A percentile compares a stretch with the other conserved stretches of the same genome.
phyloP scores from a whole-genome alignment of 805 yeast genomes.

The Tetrapisispora fleetii region DNA sequence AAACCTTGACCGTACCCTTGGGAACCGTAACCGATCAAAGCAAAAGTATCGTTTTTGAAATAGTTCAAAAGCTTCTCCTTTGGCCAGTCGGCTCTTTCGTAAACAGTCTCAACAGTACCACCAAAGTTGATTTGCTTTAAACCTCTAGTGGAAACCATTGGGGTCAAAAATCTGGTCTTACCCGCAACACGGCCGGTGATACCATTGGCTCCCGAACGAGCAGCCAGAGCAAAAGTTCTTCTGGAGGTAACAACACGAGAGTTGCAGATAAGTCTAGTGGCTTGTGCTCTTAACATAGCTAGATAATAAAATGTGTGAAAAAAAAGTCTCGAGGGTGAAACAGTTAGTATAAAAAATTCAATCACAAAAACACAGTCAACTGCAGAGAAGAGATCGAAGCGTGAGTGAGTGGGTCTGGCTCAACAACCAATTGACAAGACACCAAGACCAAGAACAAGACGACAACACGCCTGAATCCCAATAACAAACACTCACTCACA shows the following conservation, averaged over 20 bases:
- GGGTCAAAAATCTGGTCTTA: slow-evolving; percentile 35
- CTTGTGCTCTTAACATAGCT: slow-evolving; percentile 35
- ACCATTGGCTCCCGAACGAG: slow-evolving; percentile 27
- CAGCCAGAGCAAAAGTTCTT: slow-evolving; percentile 53
- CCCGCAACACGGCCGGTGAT: slow-evolving; percentile 52
- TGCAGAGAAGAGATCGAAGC: too few species aligned
- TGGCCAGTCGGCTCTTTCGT: slow-evolving; percentile 99
- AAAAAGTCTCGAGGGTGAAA: neutral
- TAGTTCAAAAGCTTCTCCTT: slow-evolving; percentile 88
- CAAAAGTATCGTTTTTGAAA: slow-evolving; percentile 96
- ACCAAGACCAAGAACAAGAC: too few species aligned
- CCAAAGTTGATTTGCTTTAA: slow-evolving; percentile 93
- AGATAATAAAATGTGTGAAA: too few species aligned
- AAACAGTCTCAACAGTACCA: slow-evolving; percentile 89
- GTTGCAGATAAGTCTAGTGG: slow-evolving; percentile 33
- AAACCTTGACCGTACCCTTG: slow-evolving; percentile 99
- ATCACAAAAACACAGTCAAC: too few species aligned
- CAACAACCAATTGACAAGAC: too few species aligned
- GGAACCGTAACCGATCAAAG: slow-evolving; percentile 98
- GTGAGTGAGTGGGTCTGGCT: too few species aligned
- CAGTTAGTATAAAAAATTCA: too few species aligned
- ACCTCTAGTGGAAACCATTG: slow-evolving; percentile 70
- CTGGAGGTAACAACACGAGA: slow-evolving; percentile 40
- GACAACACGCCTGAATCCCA: too few species aligned
- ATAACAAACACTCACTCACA: too few species aligned